phyloP scores from a whole-genome alignment of 108 stramenopile genomes.

The Nitzschia putrida region DNA sequence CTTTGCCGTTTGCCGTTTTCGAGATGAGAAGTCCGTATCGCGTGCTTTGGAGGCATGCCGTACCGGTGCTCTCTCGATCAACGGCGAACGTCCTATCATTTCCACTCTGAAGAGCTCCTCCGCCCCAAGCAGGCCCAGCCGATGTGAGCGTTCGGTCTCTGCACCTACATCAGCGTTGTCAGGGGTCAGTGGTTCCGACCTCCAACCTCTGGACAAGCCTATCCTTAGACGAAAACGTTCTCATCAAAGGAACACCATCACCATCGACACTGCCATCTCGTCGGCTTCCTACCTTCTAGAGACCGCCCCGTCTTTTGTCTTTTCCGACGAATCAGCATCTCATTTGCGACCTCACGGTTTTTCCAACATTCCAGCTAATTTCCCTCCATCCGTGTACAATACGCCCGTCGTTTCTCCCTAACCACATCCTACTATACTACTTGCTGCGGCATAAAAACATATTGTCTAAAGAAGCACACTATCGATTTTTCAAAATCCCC shows the following conservation, averaged over 20 bases:
- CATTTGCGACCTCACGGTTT: slow-evolving; percentile 5
- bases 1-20: slow-evolving; percentile 36
- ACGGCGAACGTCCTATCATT: slow-evolving; percentile 4
- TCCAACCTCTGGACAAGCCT: background rate
- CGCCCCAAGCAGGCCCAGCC: background rate
- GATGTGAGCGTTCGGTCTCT: background rate
- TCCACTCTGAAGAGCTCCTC: slow-evolving; percentile 3
- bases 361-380: slow-evolving; percentile 9
- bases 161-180: background rate
- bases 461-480: too few relatives aligned
- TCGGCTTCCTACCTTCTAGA: slow-evolving; percentile 12
- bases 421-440: too few relatives aligned
- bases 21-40: slow-evolving; percentile 4
- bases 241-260: slow-evolving; percentile 33
- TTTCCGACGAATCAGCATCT: background rate
- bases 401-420: background rate
- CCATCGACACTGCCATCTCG: slow-evolving; percentile 17
- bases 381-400: slow-evolving; percentile 1
- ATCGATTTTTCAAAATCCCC: background rate
- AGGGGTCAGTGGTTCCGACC: too few relatives aligned
- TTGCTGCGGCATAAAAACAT: background rate
- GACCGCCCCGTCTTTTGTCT: background rate
- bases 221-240: slow-evolving; percentile 11
- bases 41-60: slow-evolving; percentile 12
- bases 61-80: slow-evolving; percentile 6